A percentile compares a stretch with the other conserved stretches of the same genome.
These are phyloP conservation scores for Lodderomyces pseudojiufengensis DNA, from an alignment of 1,139 yeast species.

Conservation along the genomic window DNA sequence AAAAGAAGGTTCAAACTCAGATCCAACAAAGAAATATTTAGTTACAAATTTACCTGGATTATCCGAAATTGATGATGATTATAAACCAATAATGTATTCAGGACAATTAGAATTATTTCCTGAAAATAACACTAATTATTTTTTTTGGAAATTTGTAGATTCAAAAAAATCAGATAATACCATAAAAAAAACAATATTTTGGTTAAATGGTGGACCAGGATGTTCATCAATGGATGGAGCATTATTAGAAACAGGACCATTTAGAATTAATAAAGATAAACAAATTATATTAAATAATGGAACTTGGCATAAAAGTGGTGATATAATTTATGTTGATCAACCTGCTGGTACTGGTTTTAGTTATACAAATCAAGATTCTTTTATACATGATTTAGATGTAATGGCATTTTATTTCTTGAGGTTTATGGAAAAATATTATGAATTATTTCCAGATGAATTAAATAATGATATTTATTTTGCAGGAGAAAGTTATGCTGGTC, in stretches of 20 bases:
- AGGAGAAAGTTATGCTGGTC: conserved; percentile 98
- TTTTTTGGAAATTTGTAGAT: conserved; percentile 72
- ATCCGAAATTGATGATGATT: conserved; percentile 23
- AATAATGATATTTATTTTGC: conserved; percentile 70
- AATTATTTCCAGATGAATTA: conserved; percentile 70
- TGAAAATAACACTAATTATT: conserved; percentile 58
- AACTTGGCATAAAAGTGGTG: conserved; percentile 80
- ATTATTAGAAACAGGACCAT: conserved; percentile 87
- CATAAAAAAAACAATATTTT: conserved; percentile 51
- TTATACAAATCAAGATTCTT: conserved; percentile 40
- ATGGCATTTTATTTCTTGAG: conserved; percentile 58
- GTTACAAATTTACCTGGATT: conserved; percentile 45
- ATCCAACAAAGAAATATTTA: conserved; percentile 24
- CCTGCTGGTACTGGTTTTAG: conserved; percentile 96
- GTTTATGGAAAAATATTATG: conserved; percentile 66
- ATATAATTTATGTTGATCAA: conserved; percentile 85
- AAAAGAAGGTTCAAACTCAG: conserved; percentile 8
- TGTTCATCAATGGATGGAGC: conserved; percentile 99
- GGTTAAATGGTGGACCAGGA: conserved; percentile 98
- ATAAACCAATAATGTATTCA: conserved; percentile 58
- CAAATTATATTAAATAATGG: conserved; percentile 60
- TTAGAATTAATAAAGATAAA: conserved; percentile 51
- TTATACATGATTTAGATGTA: conserved; percentile 55
- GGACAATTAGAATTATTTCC: conserved; percentile 64
- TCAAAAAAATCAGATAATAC: conserved; percentile 31